These are phyloP conservation scores for Backusella luteola DNA, from an alignment of 192 early-diverging fungal species.

Conservation along the genomic window DNA sequence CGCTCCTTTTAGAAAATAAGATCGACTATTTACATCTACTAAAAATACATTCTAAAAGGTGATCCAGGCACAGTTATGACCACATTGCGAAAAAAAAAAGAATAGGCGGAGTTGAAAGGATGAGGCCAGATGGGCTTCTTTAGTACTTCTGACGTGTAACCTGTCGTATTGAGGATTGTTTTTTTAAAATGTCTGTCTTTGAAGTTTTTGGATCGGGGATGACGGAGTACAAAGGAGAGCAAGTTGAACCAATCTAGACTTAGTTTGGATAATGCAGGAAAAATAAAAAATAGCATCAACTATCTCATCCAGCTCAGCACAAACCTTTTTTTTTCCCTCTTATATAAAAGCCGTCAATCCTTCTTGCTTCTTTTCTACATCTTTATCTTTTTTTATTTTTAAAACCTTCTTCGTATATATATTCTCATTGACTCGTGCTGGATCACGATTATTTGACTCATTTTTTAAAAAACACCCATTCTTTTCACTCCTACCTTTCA, in stretches of 20 bases:
- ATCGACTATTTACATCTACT: no score
- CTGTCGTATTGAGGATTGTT: not conserved
- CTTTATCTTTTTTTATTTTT: not conserved
- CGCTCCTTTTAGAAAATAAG: no score
- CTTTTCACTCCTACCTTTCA: slow-evolving; percentile 1
- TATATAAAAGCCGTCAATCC: not conserved
- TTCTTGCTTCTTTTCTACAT: not conserved
- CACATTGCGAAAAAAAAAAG: not conserved
- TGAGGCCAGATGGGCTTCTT: not conserved
- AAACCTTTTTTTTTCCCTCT: not conserved
- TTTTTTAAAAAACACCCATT: not conserved
- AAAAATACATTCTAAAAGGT: not conserved
- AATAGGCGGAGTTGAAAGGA: not conserved
- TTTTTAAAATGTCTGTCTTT: not conserved
- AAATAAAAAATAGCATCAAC: not conserved
- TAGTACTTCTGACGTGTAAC: not conserved
- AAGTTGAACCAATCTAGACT: not conserved
- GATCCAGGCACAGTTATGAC: not conserved
- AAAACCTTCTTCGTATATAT: not conserved
- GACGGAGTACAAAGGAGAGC: not conserved
- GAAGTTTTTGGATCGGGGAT: not conserved
- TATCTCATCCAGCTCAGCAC: not conserved
- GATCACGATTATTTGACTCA: not conserved
- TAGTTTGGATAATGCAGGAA: not conserved
- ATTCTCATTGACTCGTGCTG: slow-evolving; percentile 3